Conservation (phyloP, 2,329 filamentous ascomycete genomes). For the Xylariales sp. region DNA sequence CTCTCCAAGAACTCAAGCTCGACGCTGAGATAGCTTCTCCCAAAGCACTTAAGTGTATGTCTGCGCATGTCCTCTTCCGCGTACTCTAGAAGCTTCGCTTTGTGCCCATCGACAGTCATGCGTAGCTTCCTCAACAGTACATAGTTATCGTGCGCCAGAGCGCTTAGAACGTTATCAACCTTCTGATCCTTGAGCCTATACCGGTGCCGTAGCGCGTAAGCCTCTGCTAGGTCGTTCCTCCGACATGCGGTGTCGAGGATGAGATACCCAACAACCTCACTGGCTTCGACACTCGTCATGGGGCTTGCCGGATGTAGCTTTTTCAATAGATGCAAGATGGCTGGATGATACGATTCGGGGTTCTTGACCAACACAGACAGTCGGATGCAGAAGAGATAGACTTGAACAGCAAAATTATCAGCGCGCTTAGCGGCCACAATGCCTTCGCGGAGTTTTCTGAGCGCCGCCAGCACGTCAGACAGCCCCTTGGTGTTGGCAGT, state of each 20-base stretch:
- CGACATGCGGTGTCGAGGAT: conserved; percentile 88
- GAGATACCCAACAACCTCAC: conserved; percentile 76
- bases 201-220: conserved; percentile 60
- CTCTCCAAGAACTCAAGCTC: conserved; percentile 66
- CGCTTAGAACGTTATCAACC: conserved; percentile 63
- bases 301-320: conserved; percentile 64
- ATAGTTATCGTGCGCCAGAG: conserved; percentile 80
- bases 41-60: conserved; percentile 82
- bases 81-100: conserved; percentile 75
- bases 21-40: conserved; percentile 72
- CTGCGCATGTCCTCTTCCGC: conserved; percentile 69
- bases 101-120: conserved; percentile 73
- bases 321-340: conserved; percentile 73
- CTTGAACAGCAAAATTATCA: conserved; percentile 80
- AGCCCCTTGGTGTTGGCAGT: conserved; percentile 57
- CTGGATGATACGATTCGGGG: conserved; percentile 85
- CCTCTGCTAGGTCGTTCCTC: conserved; percentile 67
- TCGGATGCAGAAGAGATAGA: conserved; percentile 88
- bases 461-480: conserved; percentile 70
- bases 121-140: conserved; percentile 70
- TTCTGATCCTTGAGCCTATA: conserved; percentile 63
- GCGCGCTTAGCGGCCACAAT: conserved; percentile 73
- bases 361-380: conserved; percentile 76
- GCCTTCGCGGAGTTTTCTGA: conserved; percentile 89
- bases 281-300: conserved; percentile 66